Percentiles rank a stretch among this genome's conserved stretches.
phyloP scores from a whole-genome alignment of 805 yeast genomes.

The Starmerella roubikii region DNA sequence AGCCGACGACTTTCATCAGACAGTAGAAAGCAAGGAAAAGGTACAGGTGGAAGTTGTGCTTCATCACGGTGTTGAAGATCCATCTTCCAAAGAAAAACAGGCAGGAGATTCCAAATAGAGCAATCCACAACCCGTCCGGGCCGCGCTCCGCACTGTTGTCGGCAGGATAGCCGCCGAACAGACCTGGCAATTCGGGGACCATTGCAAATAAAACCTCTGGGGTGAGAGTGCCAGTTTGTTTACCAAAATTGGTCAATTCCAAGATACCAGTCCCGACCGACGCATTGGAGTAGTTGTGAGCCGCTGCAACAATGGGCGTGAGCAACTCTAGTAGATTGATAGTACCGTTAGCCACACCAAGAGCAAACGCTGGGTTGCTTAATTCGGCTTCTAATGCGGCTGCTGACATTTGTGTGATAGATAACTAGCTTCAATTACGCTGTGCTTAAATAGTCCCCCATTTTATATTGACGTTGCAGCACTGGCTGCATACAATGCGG shows the following conservation, averaged over 20 bases:
- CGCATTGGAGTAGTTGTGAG: too few species aligned
- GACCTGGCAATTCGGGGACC: constrained; percentile 24
- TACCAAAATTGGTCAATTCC: constrained; percentile 16
- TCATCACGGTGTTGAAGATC: constrained; percentile 35
- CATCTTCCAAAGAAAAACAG: constrained; percentile 39
- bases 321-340: too few species aligned
- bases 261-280: constrained; percentile 24
- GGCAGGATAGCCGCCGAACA: constrained; percentile 43
- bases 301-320: too few species aligned
- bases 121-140: constrained; percentile 47
- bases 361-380: too few species aligned
- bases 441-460: too few species aligned
- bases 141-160: constrained; percentile 35
- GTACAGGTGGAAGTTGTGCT: constrained; percentile 47
- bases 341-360: too few species aligned
- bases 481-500: too few species aligned
- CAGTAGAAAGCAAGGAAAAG: constrained; percentile 43
- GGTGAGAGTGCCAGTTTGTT: constrained; percentile 9
- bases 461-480: too few species aligned
- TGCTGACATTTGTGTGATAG: too few species aligned
- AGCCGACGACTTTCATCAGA: constrained; percentile 43
- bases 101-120: constrained; percentile 36
- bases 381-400: too few species aligned
- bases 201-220: constrained; percentile 16
- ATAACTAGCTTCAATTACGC: too few species aligned